Evolutionary conservation across 805 yeast species (phyloP), one percentile per base, ranked within the genome.

Genomic region (Naumovozyma castellii): DNA sequence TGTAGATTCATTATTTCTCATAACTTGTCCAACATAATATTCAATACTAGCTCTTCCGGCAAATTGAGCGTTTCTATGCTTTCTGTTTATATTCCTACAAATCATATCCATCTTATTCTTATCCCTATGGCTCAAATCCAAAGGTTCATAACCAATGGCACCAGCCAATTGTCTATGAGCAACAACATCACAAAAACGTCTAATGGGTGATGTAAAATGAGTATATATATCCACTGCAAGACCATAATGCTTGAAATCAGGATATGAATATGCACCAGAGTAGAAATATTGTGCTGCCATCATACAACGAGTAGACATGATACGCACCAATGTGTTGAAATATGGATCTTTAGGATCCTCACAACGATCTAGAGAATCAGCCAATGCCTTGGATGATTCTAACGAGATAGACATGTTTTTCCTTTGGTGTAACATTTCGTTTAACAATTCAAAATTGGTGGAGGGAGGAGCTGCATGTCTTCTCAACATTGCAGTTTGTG

Each of bases 41-140:
- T 92, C 98, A 45, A 92, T 85, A 58, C 95, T 84, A 16, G 98
- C 97, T 58, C 99, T 75, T 30, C 98, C 99, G 2, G 99, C 99
- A 69, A 90, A 84, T 65, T 92, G 99, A 0, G 98, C 98, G 59
- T 92, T 92, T 64, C 98, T 78, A 61, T 92, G 99, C 50, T 96
- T 80, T 51, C 73, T 79, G 67, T 92, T 92, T 57, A 92, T 88
- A 57, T 92, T 92, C 50, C 78, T 77, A 53, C 88, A 87, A 43
- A 92, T 78, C 47, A 77, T 60, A 48, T 90, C 97, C 88, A 92
- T 84, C 67, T 85, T 86, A 54, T 68, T 69, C 62, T 87, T 92
- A 57, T 88, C 95, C 54, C 95, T 74, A 54, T 90, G 96, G 35
- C 77, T 72, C 43, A 80, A 69, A 54, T 84, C 86, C 47, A 90